These are phyloP conservation scores for Mrakia hoshinonis DNA, from an alignment of 768 basidiomycete species.

Conservation along the genomic window DNA sequence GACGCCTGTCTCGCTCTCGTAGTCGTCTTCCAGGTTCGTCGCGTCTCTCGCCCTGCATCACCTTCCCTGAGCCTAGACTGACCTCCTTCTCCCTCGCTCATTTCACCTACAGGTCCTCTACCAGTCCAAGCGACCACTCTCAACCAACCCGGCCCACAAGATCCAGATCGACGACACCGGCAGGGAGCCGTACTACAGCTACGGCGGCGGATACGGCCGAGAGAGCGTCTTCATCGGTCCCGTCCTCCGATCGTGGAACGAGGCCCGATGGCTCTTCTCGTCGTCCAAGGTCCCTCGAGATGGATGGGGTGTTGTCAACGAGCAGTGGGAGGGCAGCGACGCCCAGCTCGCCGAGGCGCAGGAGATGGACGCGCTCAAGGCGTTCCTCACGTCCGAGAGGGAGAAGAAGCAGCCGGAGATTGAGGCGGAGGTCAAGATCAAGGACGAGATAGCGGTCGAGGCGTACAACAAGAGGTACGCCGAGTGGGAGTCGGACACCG, in stretches of 20 bases:
- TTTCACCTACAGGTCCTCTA: background rate
- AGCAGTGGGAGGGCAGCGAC: background rate
- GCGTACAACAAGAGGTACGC: background rate
- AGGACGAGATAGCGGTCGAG: background rate
- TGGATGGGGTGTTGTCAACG: constrained; percentile 2
- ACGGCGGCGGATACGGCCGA: too few relatives aligned
- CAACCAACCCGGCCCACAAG: background rate
- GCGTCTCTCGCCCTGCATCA: background rate
- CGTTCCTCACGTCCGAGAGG: background rate
- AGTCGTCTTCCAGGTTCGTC: background rate
- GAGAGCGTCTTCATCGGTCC: constrained; percentile 8
- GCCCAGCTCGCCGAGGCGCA: background rate
- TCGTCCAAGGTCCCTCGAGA: background rate
- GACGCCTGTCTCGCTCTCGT: background rate
- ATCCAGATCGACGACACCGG: background rate
- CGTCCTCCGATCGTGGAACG: background rate
- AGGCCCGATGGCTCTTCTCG: background rate
- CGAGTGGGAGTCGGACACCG: background rate
- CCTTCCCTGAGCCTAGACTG: too few relatives aligned
- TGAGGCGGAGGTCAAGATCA: background rate
- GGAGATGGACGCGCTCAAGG: background rate
- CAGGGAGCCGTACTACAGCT: background rate
- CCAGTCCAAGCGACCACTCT: background rate
- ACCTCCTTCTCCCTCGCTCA: background rate
- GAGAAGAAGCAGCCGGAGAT: background rate